Percentiles rank a stretch among this genome's conserved stretches.
Evolutionary conservation across 2,329 filamentous ascomycete genomes (phyloP).

Genomic region (Hirsutella rhossiliensis): DNA sequence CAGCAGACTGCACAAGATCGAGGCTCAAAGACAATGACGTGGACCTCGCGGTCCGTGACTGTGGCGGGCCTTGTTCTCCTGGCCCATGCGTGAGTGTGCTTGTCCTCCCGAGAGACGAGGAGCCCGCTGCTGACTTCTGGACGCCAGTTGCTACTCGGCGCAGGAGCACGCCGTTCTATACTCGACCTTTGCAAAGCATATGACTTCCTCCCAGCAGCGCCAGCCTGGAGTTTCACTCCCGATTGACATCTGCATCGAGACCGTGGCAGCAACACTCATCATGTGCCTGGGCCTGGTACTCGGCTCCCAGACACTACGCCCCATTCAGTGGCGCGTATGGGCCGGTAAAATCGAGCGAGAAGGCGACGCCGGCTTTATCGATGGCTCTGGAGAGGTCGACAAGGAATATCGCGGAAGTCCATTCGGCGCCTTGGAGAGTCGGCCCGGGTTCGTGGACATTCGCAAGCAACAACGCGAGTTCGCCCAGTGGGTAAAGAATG

Average conservation of each 20-base stretch:
- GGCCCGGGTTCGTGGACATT: conserved; percentile 80
- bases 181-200: conserved; percentile 35
- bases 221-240: conserved; percentile 46
- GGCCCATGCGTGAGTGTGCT: conserved; percentile 61
- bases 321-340: conserved; percentile 75
- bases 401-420: conserved; percentile 66
- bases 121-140: conserved; percentile 7
- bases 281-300: conserved; percentile 75
- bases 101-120: neutral
- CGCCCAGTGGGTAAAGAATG: conserved; percentile 53
- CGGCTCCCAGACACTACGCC: conserved; percentile 64
- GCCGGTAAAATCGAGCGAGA: conserved; percentile 74
- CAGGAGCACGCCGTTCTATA: conserved; percentile 78
- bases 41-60: conserved; percentile 60
- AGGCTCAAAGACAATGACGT: conserved; percentile 46
- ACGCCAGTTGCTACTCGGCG: conserved; percentile 81
- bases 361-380: conserved; percentile 46
- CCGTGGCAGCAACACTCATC: conserved; percentile 65
- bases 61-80: conserved; percentile 66
- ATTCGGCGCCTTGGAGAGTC: conserved; percentile 65
- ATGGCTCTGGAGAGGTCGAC: conserved; percentile 51
- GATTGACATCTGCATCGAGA: conserved; percentile 79
- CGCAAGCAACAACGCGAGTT: conserved; percentile 71
- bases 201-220: conserved; percentile 19
- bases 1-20: too few species aligned